Percentiles rank a stretch among this genome's conserved stretches.
Conservation (phyloP, 1,284 basidiomycete species). For the Afroboletus lepidellus region DNA sequence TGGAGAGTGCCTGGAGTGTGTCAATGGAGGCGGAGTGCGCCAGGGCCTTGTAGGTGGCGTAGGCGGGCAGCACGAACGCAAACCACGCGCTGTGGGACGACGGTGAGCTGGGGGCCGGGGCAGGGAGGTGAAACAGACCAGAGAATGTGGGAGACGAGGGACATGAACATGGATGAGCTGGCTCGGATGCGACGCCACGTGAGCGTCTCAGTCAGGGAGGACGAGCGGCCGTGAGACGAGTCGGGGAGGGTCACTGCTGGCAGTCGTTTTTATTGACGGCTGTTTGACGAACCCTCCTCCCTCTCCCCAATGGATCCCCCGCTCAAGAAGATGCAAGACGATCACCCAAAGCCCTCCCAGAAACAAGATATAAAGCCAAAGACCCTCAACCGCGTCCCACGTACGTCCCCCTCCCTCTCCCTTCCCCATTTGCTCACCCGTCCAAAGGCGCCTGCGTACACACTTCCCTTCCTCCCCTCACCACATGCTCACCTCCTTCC, state of each 20-base stretch:
- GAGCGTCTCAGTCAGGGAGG: too few relatives aligned
- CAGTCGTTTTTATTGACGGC: constrained; percentile 9
- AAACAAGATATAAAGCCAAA: constrained; percentile 69
- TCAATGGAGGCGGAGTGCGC: constrained; percentile 56
- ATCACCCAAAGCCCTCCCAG: constrained; percentile 30
- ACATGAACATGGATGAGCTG: constrained; percentile 44
- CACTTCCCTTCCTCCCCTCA: neutral
- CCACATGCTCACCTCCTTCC: constrained; percentile 10
- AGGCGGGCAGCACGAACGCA: constrained; percentile 61
- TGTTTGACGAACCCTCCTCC: constrained; percentile 2
- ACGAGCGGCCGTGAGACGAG: neutral
- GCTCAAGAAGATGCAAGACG: constrained; percentile 44
- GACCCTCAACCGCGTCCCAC: constrained; percentile 79
- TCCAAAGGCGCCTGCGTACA: constrained; percentile 72
- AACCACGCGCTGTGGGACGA: constrained; percentile 57
- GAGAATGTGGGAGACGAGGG: constrained; percentile 45
- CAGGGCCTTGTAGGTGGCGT: constrained; percentile 65
- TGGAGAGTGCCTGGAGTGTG: constrained; percentile 44
- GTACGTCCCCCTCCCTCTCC: constrained; percentile 44
- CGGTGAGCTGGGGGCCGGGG: neutral
- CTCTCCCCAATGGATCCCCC: constrained; percentile 10
- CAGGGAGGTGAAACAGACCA: constrained; percentile 13
- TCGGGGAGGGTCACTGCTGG: neutral
- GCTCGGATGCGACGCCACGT: too few relatives aligned
- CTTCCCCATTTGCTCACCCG: constrained; percentile 16